A percentile compares a stretch with the other conserved stretches of the same genome.
Conservation (phyloP, 1,284 basidiomycete genomes). For the Hemileia vastatrix region DNA sequence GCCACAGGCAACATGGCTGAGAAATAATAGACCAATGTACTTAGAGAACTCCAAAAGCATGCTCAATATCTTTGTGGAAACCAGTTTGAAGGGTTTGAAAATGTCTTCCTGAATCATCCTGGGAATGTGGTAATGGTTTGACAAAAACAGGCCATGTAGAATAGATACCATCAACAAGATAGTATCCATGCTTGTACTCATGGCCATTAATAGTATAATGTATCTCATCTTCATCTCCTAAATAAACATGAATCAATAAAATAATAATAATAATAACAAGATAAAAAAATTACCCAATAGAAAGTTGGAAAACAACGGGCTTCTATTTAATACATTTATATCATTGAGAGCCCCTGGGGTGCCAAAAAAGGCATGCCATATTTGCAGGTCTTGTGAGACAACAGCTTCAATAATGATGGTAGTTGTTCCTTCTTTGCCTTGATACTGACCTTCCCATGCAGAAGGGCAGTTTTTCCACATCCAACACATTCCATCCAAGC, state of each 20-base stretch:
- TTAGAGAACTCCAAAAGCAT: no score
- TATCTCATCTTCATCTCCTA: neutral
- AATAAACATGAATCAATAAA: neutral
- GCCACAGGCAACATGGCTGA: no score
- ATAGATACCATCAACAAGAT: slow-evolving; percentile 10
- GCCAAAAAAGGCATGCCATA: slow-evolving; percentile 3
- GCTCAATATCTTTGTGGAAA: no score
- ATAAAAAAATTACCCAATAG: no score
- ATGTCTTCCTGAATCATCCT: no score
- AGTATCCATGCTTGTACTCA: neutral
- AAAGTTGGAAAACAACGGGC: no score
- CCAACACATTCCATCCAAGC: neutral
- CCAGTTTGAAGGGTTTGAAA: no score
- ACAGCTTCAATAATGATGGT: neutral
- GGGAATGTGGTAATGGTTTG: neutral
- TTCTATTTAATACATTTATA: no score
- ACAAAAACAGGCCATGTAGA: neutral
- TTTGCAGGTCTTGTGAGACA: neutral
- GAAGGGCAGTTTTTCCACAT: slow-evolving; percentile 3
- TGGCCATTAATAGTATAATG: neutral
- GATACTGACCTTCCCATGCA: neutral
- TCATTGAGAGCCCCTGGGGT: no score
- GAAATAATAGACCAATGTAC: no score
- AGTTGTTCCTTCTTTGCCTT: neutral
- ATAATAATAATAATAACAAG: no score